A percentile compares a stretch with the other conserved stretches of the same genome.
phyloP scores from a whole-genome alignment of 2,329 filamentous ascomycete species.

The Neofusicoccum sp. region DNA sequence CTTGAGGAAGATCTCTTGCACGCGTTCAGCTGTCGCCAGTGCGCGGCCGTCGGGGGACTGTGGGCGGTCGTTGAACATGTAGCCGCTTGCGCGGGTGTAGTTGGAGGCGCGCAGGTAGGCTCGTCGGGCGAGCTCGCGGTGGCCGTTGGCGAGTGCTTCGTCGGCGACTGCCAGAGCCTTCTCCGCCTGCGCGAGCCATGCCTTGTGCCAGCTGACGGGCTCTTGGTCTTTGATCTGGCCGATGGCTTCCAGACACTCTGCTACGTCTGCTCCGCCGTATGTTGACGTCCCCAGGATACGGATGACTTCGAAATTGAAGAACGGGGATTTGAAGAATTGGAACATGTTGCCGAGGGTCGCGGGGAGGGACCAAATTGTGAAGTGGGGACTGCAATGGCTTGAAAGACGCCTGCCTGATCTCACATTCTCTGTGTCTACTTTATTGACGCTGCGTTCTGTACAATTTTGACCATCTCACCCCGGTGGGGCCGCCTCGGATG shows the following conservation, averaged over 20 bases:
- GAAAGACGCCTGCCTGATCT: no score
- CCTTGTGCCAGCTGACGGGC: slow-evolving; percentile 40
- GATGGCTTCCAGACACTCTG: slow-evolving; percentile 1
- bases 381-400: no score
- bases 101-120: neutral
- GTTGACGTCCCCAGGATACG: slow-evolving; percentile 18
- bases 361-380: no score
- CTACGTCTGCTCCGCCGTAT: slow-evolving; percentile 13
- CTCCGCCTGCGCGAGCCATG: slow-evolving; percentile 33
- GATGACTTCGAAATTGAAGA: slow-evolving; percentile 21
- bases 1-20: neutral
- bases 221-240: slow-evolving; percentile 40
- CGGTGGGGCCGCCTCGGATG: no score
- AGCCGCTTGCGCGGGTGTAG: neutral
- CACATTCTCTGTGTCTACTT: no score
- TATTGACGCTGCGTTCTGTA: no score
- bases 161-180: neutral
- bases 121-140: neutral
- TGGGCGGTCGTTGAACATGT: neutral
- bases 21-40: neutral
- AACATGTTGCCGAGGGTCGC: neutral
- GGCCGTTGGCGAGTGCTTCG: neutral
- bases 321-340: neutral
- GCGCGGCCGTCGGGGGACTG: neutral
- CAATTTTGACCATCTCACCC: no score